These are phyloP conservation scores for Scheffersomyces stipitis DNA, from an alignment of 805 yeast genomes.

Conservation along the genomic window DNA sequence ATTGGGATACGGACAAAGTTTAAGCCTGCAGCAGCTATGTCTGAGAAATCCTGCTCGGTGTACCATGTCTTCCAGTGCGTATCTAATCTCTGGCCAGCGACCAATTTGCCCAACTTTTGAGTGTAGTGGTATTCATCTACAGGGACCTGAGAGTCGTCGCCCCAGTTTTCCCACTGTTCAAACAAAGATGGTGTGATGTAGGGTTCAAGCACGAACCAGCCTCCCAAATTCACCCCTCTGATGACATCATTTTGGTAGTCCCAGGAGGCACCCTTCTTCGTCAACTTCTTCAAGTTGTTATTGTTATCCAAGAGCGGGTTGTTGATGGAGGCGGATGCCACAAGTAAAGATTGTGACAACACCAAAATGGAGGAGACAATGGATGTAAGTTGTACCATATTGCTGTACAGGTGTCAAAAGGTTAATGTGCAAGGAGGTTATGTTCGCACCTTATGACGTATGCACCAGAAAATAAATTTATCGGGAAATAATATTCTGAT, in stretches of 20 bases:
- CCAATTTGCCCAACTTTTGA: slow-evolving; percentile 57
- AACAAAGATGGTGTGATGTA: slow-evolving; percentile 81
- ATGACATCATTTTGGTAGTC: slow-evolving; percentile 39
- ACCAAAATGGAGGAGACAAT: slow-evolving; percentile 1
- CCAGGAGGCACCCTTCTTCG: slow-evolving; percentile 22
- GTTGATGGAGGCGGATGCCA: slow-evolving; percentile 2
- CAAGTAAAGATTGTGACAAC: slow-evolving; percentile 2
- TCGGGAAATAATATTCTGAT: too few species aligned
- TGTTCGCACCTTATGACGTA: too few species aligned
- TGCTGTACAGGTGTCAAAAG: too few species aligned
- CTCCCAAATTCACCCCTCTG: slow-evolving; percentile 81
- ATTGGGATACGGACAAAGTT: slow-evolving; percentile 89
- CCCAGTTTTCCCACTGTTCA: slow-evolving; percentile 37
- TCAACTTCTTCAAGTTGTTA: slow-evolving; percentile 12
- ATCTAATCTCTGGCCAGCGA: slow-evolving; percentile 51
- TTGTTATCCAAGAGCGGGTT: slow-evolving; percentile 5
- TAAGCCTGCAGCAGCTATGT: slow-evolving; percentile 62
- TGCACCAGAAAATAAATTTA: too few species aligned
- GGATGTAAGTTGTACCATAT: not conserved
- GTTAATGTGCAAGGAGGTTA: too few species aligned
- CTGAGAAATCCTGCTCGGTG: slow-evolving; percentile 67
- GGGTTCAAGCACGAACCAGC: slow-evolving; percentile 89
- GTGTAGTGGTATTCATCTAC: slow-evolving; percentile 81
- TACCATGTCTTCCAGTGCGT: slow-evolving; percentile 80
- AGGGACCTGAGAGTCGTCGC: slow-evolving; percentile 48